Percentiles rank a stretch among this genome's conserved stretches.
Evolutionary conservation across 2,329 filamentous ascomycete species (phyloP).

Genomic region (Diaporthe humulicola): DNA sequence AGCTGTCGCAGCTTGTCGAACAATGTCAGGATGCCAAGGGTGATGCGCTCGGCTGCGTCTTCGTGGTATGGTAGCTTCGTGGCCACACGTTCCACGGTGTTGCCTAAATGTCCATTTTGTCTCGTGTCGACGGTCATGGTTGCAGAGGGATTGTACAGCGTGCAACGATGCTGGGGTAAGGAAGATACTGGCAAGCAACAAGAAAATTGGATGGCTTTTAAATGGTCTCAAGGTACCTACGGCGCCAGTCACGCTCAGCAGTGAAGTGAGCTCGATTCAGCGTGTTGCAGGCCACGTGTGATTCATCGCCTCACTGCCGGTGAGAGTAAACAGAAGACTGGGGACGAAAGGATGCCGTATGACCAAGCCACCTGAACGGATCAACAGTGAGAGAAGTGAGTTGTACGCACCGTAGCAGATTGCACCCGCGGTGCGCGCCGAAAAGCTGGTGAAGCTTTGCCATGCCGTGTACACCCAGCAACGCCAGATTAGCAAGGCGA

Average conservation of each 20-base stretch:
- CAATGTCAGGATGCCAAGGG: conserved; percentile 24
- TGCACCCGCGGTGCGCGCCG: conserved; percentile 10
- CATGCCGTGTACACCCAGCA: conserved; percentile 17
- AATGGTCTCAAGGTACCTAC: not conserved
- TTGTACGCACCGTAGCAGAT: not conserved
- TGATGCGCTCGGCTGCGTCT: conserved; percentile 27
- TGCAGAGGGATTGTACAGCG: not conserved
- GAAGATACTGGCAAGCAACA: not conserved
- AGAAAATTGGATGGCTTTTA: not conserved
- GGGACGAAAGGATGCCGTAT: not conserved
- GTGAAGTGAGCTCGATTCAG: not conserved
- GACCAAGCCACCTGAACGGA: conserved; percentile 14
- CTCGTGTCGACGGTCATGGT: conserved; percentile 32
- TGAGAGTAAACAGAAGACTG: conserved; percentile 2
- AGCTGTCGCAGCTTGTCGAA: conserved; percentile 20
- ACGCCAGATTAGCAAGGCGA: conserved; percentile 12
- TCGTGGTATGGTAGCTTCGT: conserved; percentile 31
- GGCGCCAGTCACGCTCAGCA: not conserved
- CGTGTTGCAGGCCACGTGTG: conserved; percentile 15
- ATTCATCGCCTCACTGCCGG: conserved; percentile 6
- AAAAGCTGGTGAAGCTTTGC: conserved; percentile 7
- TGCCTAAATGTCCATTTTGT: not conserved
- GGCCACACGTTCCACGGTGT: conserved; percentile 25
- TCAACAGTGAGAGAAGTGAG: not conserved
- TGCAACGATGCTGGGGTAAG: not conserved